Conservation (phyloP, 163 green algal genomes). For the Chlorella variabilis region DNA sequence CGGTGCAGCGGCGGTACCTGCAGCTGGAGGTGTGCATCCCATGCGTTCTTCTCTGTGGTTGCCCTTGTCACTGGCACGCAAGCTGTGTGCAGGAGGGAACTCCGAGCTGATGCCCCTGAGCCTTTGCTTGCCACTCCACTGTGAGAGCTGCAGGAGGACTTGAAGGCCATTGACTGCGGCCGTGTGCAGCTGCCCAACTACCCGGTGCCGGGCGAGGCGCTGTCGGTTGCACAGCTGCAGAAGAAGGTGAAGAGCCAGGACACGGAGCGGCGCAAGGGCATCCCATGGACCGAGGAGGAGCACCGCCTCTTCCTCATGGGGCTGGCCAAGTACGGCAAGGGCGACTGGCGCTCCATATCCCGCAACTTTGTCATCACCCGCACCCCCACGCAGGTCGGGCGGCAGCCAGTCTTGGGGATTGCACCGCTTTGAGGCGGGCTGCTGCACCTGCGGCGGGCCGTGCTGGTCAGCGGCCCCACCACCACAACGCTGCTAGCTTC, state of each 20-base stretch:
- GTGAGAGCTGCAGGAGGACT: slow-evolving; percentile 74
- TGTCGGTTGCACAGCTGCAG: slow-evolving; percentile 43
- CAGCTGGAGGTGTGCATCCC: slow-evolving; percentile 57
- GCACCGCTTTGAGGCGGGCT: too few species aligned
- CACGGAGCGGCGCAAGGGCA: slow-evolving; percentile 87
- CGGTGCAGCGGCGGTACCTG: slow-evolving; percentile 51
- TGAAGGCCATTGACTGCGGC: slow-evolving; percentile 69
- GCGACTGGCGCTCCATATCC: slow-evolving; percentile 93
- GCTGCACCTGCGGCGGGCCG: too few species aligned
- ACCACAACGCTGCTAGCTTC: too few species aligned
- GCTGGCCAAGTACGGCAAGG: slow-evolving; percentile 93
- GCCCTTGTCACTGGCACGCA: too few species aligned
- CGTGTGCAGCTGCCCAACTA: slow-evolving; percentile 66
- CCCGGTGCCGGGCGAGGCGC: slow-evolving; percentile 43
- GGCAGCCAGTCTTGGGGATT: too few species aligned
- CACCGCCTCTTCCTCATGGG: slow-evolving; percentile 93
- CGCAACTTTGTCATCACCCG: slow-evolving; percentile 90
- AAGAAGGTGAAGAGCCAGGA: slow-evolving; percentile 57
- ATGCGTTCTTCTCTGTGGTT: too few species aligned
- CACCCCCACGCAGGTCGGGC: slow-evolving; percentile 88
- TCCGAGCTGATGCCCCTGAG: too few species aligned
- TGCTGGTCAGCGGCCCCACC: too few species aligned
- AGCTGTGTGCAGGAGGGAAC: too few species aligned
- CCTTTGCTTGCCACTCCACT: too few species aligned
- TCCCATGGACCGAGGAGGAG: slow-evolving; percentile 96